A percentile compares a stretch with the other conserved stretches of the same genome.
phyloP scores from a whole-genome alignment of 208 protist species.

The Wallacemonas sp. region DNA sequence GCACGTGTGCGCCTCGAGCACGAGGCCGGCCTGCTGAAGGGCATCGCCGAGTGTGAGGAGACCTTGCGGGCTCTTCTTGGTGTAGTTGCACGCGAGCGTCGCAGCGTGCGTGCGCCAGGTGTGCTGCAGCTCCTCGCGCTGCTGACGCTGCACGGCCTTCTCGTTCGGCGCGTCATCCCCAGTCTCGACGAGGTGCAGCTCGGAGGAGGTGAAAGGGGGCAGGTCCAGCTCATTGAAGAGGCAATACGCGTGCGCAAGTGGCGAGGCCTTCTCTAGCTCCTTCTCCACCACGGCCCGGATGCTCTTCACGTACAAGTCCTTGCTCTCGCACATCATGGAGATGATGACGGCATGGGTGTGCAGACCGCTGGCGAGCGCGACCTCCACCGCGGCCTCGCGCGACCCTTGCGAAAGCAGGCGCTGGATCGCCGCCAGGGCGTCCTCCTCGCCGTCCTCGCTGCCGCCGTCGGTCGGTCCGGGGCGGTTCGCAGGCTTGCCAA shows the following conservation, averaged over 20 bases:
- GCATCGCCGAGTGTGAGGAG: slow-evolving; percentile 51
- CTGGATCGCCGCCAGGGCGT: slow-evolving; percentile 53
- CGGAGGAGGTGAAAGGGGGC: slow-evolving; percentile 40
- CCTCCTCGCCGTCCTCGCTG: slow-evolving; percentile 8
- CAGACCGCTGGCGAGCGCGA: slow-evolving; percentile 53
- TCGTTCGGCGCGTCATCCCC: neutral
- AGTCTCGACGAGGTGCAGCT: slow-evolving; percentile 23
- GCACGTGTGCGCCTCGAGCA: slow-evolving; percentile 72
- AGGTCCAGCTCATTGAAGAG: slow-evolving; percentile 80
- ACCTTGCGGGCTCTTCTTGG: slow-evolving; percentile 48
- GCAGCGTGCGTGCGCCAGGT: slow-evolving; percentile 64
- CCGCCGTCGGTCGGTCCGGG: too few relatives aligned
- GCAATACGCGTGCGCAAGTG: slow-evolving; percentile 81
- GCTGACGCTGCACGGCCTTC: slow-evolving; percentile 3
- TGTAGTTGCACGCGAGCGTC: slow-evolving; percentile 71
- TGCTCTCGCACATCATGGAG: slow-evolving; percentile 85
- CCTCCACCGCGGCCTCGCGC: slow-evolving; percentile 61
- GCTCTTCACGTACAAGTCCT: slow-evolving; percentile 64
- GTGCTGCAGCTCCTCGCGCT: slow-evolving; percentile 22
- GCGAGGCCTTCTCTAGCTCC: slow-evolving; percentile 54
- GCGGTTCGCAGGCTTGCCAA: slow-evolving; percentile 13
- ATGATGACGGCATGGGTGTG: slow-evolving; percentile 83
- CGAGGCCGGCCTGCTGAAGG: slow-evolving; percentile 40
- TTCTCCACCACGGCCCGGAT: slow-evolving; percentile 61
- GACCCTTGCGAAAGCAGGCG: slow-evolving; percentile 58